Percentiles rank a stretch among this genome's conserved stretches.
These are phyloP conservation scores for Hymenoscyphus salicellus DNA, from an alignment of 2,329 filamentous ascomycete genomes.

Conservation along the genomic window DNA sequence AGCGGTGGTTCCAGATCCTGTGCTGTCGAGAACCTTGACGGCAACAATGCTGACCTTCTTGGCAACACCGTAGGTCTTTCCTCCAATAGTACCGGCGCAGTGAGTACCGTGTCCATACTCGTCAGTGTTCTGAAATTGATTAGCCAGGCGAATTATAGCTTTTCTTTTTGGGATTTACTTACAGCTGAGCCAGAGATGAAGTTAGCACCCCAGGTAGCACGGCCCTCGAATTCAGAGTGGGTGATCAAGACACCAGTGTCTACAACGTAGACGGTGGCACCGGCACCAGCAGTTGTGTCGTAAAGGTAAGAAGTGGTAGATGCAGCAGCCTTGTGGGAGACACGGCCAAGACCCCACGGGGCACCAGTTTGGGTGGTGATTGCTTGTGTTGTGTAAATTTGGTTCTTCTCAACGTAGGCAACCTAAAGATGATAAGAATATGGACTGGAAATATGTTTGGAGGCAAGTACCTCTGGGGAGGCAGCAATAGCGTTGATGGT, in stretches of 20 bases:
- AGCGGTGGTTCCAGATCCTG: constrained; percentile 36
- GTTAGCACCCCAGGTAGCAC: constrained; percentile 38
- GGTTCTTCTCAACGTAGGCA: constrained; percentile 34
- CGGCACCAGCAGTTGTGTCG: constrained; percentile 34
- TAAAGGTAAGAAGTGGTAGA: constrained; percentile 35
- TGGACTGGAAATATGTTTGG: neutral
- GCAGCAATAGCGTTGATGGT: constrained; percentile 32
- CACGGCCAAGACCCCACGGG: constrained; percentile 36
- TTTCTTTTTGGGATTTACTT: neutral
- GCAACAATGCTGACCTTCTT: constrained; percentile 40
- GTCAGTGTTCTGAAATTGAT: constrained; percentile 35
- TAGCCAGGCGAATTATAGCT: neutral
- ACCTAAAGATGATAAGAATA: constrained; percentile 20
- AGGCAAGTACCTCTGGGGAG: constrained; percentile 28
- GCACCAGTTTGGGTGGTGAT: constrained; percentile 29
- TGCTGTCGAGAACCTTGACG: constrained; percentile 40
- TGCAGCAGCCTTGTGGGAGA: constrained; percentile 32
- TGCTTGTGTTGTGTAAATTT: constrained; percentile 34
- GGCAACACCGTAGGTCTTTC: constrained; percentile 41
- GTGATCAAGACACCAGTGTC: constrained; percentile 38
- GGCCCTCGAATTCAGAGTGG: constrained; percentile 39
- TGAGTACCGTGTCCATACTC: constrained; percentile 44
- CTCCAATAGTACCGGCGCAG: constrained; percentile 41
- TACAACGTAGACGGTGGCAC: constrained; percentile 38
- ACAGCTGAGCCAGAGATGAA: constrained; percentile 30